These are phyloP conservation scores for Fimicolochytrium jonesii DNA, from an alignment of 192 early-diverging fungal species.

Conservation along the genomic window DNA sequence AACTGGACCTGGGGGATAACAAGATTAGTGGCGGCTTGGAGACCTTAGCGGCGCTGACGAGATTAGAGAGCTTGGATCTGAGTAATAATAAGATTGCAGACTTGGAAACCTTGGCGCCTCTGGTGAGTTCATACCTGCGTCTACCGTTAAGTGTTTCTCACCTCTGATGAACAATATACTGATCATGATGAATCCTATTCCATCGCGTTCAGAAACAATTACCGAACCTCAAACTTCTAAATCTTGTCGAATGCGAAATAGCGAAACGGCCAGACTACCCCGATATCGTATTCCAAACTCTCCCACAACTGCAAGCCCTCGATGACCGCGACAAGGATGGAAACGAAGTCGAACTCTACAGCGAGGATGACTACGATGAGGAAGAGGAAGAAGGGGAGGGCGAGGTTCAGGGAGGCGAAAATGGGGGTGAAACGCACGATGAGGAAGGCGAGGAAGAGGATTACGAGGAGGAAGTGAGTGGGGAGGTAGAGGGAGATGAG, in stretches of 20 bases:
- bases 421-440: not conserved
- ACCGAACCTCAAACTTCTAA: conserved; percentile 5
- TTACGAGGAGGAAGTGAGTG: not conserved
- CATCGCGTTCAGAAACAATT: not conserved
- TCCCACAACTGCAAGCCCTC: conserved; percentile 5
- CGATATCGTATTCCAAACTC: not conserved
- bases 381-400: conserved; percentile 7
- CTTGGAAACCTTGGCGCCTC: not conserved
- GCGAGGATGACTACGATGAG: conserved; percentile 18
- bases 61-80: conserved; percentile 2
- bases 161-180: not conserved
- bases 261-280: not conserved
- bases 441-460: not conserved
- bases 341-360: conserved; percentile 12
- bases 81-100: conserved; percentile 9
- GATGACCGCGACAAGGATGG: conserved; percentile 17
- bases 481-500: not conserved
- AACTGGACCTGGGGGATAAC: conserved; percentile 22
- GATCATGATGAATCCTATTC: not conserved
- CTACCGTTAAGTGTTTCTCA: not conserved
- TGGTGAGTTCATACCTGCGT: conserved; percentile 8
- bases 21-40: conserved; percentile 7
- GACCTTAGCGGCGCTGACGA: not conserved
- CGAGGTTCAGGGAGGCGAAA: not conserved
- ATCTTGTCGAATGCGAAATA: conserved; percentile 14